Evolutionary conservation across 345 rosid genomes (phyloP).

Genomic region (Rhizophora mangle): DNA sequence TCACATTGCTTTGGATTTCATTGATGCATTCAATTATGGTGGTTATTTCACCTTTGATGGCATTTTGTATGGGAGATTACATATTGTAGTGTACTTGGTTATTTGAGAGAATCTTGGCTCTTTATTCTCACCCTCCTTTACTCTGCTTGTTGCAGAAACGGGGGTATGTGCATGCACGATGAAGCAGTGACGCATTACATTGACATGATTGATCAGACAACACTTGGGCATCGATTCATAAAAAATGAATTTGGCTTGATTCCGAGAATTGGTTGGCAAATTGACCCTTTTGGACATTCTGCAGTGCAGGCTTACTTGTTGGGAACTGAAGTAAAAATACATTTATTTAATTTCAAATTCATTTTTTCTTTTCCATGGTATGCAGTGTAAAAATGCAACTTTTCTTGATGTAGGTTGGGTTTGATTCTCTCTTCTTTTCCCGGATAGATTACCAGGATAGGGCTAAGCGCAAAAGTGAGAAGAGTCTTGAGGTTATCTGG

Average conservation of each 20-base stretch:
- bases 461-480: slow-evolving; percentile 71
- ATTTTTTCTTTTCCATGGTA: not conserved
- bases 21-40: slow-evolving; percentile 1
- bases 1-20: not conserved
- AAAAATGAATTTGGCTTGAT: slow-evolving; percentile 72
- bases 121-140: not conserved
- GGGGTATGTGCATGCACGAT: slow-evolving; percentile 99
- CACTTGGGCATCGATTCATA: slow-evolving; percentile 87
- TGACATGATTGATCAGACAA: slow-evolving; percentile 97
- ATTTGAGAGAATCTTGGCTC: not conserved
- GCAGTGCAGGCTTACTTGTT: slow-evolving; percentile 95
- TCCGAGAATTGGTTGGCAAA: slow-evolving; percentile 99
- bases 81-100: not conserved
- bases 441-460: slow-evolving; percentile 97
- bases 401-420: slow-evolving; percentile 65
- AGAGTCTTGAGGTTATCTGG: slow-evolving; percentile 97
- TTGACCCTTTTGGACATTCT: slow-evolving; percentile 99
- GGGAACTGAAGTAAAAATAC: slow-evolving; percentile 69
- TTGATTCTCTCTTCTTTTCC: slow-evolving; percentile 84
- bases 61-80: not conserved
- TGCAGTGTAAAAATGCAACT: slow-evolving; percentile 17
- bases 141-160: slow-evolving; percentile 58
- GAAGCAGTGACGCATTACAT: slow-evolving; percentile 91
- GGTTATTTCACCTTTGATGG: not conserved
- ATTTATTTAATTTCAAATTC: slow-evolving; percentile 7